Base-by-base conservation (phyloP, 2,329 filamentous ascomycete genomes). In the Chaetomium strumarium region DNA sequence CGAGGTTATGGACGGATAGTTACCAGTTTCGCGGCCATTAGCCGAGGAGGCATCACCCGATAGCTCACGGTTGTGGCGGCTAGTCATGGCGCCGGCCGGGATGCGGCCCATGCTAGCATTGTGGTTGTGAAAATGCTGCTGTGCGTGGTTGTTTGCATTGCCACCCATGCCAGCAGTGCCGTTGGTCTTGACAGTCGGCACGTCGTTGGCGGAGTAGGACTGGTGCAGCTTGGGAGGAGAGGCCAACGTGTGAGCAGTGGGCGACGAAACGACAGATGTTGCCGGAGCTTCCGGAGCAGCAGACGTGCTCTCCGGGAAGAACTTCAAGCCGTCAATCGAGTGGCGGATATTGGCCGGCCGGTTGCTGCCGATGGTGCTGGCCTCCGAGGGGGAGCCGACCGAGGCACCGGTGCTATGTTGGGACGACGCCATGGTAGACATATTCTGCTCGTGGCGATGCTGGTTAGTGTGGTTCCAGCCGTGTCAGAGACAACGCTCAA, bases 181-280 rank as follows among this genome's bases (percentile, higher is more conserved):
- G 50, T 79, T 78, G 60, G 77, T 85, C 78, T 93, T 95, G 64
- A 90, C 75, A 8, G 90, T 95, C 5, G 90, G 88, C 17, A 96
- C 78, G 64, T 97, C 91, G 68, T 87, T 93, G 49, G 89, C 84
- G 10, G 93, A 96, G 72, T 88, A 96, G 0, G 92, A 96, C 41
- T 87, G 85, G 70, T 91, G 88, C 53, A 96, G 70, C 73, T 88
- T 90, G 30, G 85, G 83, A 34, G 86, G 81, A 49, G 81, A 80
- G 24, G 80, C 76, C 67, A 86, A 78, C 55, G 70, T 69, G 55
- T 78, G 75, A 52, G 66, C 79, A 24, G 71, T 67, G 14, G 78
- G 69, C 2, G 80, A 72, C 29, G 76, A 69, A 56, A 76, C 72
- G 45, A 71, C 37, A 62, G 61, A 38, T 64, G 58, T 50, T 3